Conservation (phyloP, 768 basidiomycete species). For the Cystofilobasidium bisporidii region DNA sequence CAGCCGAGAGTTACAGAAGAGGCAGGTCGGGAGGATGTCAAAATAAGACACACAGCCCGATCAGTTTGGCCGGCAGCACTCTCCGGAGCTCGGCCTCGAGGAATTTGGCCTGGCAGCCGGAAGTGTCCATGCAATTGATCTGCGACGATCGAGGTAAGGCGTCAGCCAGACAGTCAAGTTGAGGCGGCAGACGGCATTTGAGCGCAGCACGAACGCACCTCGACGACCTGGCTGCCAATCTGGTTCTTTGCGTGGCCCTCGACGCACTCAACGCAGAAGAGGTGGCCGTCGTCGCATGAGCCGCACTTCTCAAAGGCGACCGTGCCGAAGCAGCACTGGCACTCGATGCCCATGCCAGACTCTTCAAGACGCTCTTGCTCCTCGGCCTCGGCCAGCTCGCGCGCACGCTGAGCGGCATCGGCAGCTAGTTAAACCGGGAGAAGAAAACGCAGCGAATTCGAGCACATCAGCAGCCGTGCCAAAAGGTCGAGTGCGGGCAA, state of each 20-base stretch:
- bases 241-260: slow-evolving; percentile 56
- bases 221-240: slow-evolving; percentile 44
- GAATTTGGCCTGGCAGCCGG: slow-evolving; percentile 57
- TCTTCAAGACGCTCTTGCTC: slow-evolving; percentile 45
- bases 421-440: too few relatives aligned
- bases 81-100: slow-evolving; percentile 36
- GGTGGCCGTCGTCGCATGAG: slow-evolving; percentile 79
- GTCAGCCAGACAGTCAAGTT: background rate
- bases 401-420: slow-evolving; percentile 1
- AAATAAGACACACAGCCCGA: slow-evolving; percentile 16
- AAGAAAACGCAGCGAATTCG: too few relatives aligned
- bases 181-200: background rate
- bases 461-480: too few relatives aligned
- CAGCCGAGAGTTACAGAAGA: too few relatives aligned
- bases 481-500: too few relatives aligned
- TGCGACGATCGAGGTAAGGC: slow-evolving; percentile 31
- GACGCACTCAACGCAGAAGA: slow-evolving; percentile 72
- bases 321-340: slow-evolving; percentile 70
- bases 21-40: too few relatives aligned
- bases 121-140: slow-evolving; percentile 75
- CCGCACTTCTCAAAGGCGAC: slow-evolving; percentile 52
- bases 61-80: slow-evolving; percentile 1
- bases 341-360: slow-evolving; percentile 58
- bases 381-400: slow-evolving; percentile 36
- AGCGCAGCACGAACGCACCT: slow-evolving; percentile 38